Percentiles rank a stretch among this genome's conserved stretches.
Conservation (phyloP, 495 filamentous ascomycete species). For the Talaromyces ruber region DNA sequence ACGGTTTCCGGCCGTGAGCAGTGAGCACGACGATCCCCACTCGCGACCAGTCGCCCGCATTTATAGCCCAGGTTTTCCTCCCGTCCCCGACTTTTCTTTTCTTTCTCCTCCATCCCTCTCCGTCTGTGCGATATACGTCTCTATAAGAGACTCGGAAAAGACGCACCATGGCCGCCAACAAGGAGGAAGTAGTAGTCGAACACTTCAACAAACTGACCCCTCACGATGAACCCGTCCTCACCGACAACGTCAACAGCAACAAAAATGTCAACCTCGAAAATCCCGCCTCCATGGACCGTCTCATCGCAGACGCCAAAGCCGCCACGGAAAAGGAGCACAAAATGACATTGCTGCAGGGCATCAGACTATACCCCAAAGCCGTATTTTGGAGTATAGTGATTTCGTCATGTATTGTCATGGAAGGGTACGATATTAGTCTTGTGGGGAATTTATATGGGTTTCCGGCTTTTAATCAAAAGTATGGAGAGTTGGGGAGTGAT, state of each 20-base stretch:
- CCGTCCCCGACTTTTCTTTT: neutral
- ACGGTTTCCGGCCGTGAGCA: neutral
- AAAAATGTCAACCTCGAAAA: neutral
- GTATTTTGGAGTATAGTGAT: slow-evolving; percentile 46
- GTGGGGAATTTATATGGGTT: slow-evolving; percentile 45
- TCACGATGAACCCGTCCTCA: neutral
- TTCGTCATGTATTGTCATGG: slow-evolving; percentile 48
- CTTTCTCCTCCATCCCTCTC: neutral
- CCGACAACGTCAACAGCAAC: neutral
- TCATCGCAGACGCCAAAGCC: slow-evolving; percentile 34
- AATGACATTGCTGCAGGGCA: slow-evolving; percentile 35
- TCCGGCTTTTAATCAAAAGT: slow-evolving; percentile 56
- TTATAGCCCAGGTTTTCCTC: neutral
- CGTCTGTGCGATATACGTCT: too few relatives aligned
- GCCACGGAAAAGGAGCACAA: slow-evolving; percentile 39
- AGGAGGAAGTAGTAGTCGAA: neutral
- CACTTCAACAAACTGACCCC: neutral
- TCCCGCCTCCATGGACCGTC: slow-evolving; percentile 19
- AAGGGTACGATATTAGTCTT: slow-evolving; percentile 49
- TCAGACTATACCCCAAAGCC: slow-evolving; percentile 49
- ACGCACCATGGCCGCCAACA: neutral
- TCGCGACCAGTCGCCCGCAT: neutral
- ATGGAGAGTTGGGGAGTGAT: slow-evolving; percentile 46
- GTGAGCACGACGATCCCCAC: neutral
- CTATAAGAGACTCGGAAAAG: neutral